A percentile compares a stretch with the other conserved stretches of the same genome.
phyloP scores from a whole-genome alignment of 192 early-diverging fungal genomes.

The Radiomyces spectabilis region DNA sequence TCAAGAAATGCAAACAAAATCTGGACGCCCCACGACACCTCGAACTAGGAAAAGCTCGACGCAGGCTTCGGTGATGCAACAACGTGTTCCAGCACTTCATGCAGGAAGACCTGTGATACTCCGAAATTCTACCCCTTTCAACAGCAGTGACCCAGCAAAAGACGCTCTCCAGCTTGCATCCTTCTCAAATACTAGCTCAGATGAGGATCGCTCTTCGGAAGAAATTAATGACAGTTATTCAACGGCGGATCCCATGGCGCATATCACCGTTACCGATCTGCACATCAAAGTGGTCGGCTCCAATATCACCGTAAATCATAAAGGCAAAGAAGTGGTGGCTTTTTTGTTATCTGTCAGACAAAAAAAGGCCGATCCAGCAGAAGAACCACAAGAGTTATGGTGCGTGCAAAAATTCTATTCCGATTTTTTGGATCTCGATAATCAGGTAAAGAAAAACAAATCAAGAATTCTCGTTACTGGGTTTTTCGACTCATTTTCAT shows the following conservation, averaged over 20 bases:
- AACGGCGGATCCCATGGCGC: background rate
- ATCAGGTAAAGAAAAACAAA: constrained; percentile 50
- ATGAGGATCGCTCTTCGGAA: background rate
- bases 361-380: constrained; percentile 16
- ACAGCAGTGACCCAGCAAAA: background rate
- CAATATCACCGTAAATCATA: constrained; percentile 62
- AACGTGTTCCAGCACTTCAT: too few relatives aligned
- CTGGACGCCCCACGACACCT: background rate
- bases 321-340: constrained; percentile 60
- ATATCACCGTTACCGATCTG: background rate
- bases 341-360: constrained; percentile 43
- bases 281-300: constrained; percentile 32
- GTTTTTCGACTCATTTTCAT: too few relatives aligned
- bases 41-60: too few relatives aligned
- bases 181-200: background rate
- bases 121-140: background rate
- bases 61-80: too few relatives aligned
- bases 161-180: background rate
- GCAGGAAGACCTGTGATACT: too few relatives aligned
- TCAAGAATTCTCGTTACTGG: too few relatives aligned
- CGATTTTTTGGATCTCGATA: constrained; percentile 78
- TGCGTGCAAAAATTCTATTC: constrained; percentile 82
- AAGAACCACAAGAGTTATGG: constrained; percentile 59
- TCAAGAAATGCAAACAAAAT: background rate
- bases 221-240: background rate